Conservation (phyloP, 2,329 filamentous ascomycete genomes). For the Davidsoniella australis region DNA sequence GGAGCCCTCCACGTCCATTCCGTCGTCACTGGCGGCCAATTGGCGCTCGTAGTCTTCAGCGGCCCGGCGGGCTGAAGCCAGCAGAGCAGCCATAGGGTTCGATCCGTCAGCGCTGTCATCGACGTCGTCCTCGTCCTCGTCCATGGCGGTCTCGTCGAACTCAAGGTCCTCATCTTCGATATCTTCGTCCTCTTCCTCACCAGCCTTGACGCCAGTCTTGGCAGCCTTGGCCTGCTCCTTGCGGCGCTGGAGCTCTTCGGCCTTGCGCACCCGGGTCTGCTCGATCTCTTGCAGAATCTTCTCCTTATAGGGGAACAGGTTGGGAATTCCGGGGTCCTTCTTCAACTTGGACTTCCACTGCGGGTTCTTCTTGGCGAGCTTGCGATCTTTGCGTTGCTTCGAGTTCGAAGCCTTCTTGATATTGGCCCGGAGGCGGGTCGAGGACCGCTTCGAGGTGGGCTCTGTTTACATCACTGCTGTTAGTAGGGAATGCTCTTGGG, state of each 20-base stretch:
- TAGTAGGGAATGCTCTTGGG: no score
- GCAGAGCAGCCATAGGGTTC: conserved; percentile 82
- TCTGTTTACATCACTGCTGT: conserved; percentile 34
- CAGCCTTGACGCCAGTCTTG: conserved; percentile 48
- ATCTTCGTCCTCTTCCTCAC: conserved; percentile 33
- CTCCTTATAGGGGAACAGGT: conserved; percentile 95
- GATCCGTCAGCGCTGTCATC: conserved; percentile 47
- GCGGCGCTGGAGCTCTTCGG: conserved; percentile 56
- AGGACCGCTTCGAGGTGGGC: conserved; percentile 82
- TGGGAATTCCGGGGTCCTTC: conserved; percentile 96
- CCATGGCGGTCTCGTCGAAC: conserved; percentile 31
- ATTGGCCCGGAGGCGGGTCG: conserved; percentile 82
- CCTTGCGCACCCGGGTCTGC: conserved; percentile 64
- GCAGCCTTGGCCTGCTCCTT: conserved; percentile 56
- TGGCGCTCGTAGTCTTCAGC: conserved; percentile 59
- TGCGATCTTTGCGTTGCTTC: conserved; percentile 81
- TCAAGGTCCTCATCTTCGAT: conserved; percentile 31
- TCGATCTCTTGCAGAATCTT: conserved; percentile 89
- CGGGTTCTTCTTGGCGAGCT: conserved; percentile 87
- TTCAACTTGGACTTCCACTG: conserved; percentile 91
- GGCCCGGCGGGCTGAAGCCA: conserved; percentile 66
- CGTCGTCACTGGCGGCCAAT: conserved; percentile 40
- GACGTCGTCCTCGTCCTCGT: conserved; percentile 38
- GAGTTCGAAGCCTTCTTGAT: conserved; percentile 82
- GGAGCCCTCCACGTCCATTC: conserved; percentile 38